These are phyloP conservation scores for Talaromyces nanjingensis DNA, from an alignment of 495 filamentous ascomycete genomes.

Conservation along the genomic window DNA sequence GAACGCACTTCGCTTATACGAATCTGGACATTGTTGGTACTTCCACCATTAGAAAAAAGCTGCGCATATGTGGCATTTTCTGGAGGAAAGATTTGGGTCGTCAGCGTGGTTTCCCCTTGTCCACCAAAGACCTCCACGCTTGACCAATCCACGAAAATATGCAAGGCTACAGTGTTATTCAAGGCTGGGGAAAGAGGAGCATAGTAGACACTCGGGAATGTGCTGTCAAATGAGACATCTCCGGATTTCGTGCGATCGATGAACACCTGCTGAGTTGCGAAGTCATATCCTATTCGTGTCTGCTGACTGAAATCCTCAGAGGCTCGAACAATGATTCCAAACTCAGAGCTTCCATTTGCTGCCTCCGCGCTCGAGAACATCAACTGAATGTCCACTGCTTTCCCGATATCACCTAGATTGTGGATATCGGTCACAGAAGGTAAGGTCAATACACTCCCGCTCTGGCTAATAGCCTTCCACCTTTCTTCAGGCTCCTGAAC, in stretches of 20 bases:
- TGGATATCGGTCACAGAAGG: constrained; percentile 13
- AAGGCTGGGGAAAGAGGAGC: constrained; percentile 14
- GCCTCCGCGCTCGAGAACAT: constrained; percentile 15
- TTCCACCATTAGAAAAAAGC: constrained; percentile 19
- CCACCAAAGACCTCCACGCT: constrained; percentile 26
- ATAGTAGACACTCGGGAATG: constrained; percentile 22
- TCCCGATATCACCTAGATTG: constrained; percentile 13
- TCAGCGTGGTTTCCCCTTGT: constrained; percentile 24
- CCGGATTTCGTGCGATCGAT: constrained; percentile 25
- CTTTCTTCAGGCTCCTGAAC: constrained; percentile 19
- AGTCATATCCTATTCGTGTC: constrained; percentile 33
- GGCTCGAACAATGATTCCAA: constrained; percentile 22
- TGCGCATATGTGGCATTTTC: constrained; percentile 15
- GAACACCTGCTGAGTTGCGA: constrained; percentile 27
- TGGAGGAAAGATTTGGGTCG: constrained; percentile 28
- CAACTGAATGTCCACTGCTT: constrained; percentile 18
- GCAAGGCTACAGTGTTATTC: constrained; percentile 17
- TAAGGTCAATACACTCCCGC: constrained; percentile 5
- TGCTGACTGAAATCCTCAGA: constrained; percentile 31
- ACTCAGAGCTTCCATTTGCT: constrained; percentile 10
- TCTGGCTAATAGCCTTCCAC: constrained; percentile 12
- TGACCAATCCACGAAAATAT: constrained; percentile 27
- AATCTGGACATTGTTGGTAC: constrained; percentile 16
- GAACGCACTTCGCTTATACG: constrained; percentile 4
- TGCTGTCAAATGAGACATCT: constrained; percentile 19